Evolutionary conservation across 129 eudicot species (phyloP).

Genomic region (Chrysanthemum lavandulifolium): DNA sequence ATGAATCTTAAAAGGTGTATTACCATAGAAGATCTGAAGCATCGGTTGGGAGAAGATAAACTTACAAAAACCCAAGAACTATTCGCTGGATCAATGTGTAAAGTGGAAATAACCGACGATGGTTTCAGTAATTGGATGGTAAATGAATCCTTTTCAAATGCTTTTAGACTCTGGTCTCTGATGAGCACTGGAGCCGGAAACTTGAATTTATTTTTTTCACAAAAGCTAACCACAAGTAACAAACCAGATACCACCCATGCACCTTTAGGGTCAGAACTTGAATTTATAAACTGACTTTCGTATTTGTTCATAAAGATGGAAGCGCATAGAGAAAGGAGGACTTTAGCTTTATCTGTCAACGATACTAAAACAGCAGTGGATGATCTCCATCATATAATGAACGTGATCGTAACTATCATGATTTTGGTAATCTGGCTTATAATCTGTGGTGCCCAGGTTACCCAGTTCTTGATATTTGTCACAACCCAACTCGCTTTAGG

Average conservation of each 20-base stretch:
- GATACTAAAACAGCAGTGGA: constrained; percentile 24
- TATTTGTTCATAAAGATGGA: constrained; percentile 4
- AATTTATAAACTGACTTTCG: no score
- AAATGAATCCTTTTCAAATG: background rate
- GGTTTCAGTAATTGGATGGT: constrained; percentile 27
- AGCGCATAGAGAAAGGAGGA: constrained; percentile 21
- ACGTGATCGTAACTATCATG: background rate
- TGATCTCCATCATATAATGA: constrained; percentile 21
- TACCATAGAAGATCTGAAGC: constrained; percentile 10
- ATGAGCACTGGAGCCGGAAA: no score
- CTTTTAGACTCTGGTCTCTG: no score
- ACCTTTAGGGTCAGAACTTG: no score
- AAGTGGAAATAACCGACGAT: background rate
- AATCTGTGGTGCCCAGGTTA: constrained; percentile 13
- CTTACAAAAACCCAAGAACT: background rate
- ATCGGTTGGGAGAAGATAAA: constrained; percentile 3
- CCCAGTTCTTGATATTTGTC: constrained; percentile 19
- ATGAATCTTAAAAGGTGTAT: constrained; percentile 11
- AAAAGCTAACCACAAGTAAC: no score
- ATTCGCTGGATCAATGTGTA: constrained; percentile 17
- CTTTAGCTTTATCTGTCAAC: constrained; percentile 16
- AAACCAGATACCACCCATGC: no score
- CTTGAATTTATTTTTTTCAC: no score
- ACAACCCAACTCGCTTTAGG: constrained; percentile 16
- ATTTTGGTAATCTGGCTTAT: constrained; percentile 15